Base-by-base conservation (phyloP, 2,329 filamentous ascomycete genomes). In the Phyllosticta citribraziliensis region DNA sequence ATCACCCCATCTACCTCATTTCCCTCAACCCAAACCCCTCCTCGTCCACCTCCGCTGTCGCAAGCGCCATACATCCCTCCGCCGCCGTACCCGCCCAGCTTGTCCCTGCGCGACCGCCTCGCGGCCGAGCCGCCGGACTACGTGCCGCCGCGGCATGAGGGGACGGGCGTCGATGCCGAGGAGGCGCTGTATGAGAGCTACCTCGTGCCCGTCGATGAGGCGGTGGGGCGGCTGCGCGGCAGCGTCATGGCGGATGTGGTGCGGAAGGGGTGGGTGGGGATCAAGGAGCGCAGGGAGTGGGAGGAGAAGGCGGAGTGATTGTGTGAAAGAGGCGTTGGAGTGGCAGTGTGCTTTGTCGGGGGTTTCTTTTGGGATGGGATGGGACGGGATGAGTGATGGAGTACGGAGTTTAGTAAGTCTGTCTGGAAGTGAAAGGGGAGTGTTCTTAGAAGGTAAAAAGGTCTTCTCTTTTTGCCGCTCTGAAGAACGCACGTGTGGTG, bases 151-250 rank as follows among this genome's bases (percentile, higher is more conserved):
- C 68, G 74, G 64, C 78, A 80, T 65, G 72, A 75, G 63, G 74
- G 73, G 2, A 81, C 79, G 6, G 78, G 79, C 0, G 79, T 81
- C 0, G 74, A 80, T 66, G 74, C 72, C 22, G 76, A 79, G 57
- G 79, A 81, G 65, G 65, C 66, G 40, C 65, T 72, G 60, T 81
- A 80, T 66, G 65, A 73, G 63, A 75, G 73, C 56, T 66, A 71
- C 56, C 63, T 81, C 52, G 62, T 80, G 55, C 66, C 71, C 1
- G 67, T 80, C 1, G 72, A 75, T 4, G 77, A 80, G 61, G 79
- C 78, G 2, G 65, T 74, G 12, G 40, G 63, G 65, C 74, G 69
- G 65, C 60, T 81, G 55, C 72, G 70, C 33, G 70, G 69, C 4
- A 71, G 66, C 10, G 70, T 79, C 5, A 72, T 73, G 74, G 75